These are phyloP conservation scores for Microsporum canis DNA, from an alignment of 2,329 filamentous ascomycete genomes.

Conservation along the genomic window DNA sequence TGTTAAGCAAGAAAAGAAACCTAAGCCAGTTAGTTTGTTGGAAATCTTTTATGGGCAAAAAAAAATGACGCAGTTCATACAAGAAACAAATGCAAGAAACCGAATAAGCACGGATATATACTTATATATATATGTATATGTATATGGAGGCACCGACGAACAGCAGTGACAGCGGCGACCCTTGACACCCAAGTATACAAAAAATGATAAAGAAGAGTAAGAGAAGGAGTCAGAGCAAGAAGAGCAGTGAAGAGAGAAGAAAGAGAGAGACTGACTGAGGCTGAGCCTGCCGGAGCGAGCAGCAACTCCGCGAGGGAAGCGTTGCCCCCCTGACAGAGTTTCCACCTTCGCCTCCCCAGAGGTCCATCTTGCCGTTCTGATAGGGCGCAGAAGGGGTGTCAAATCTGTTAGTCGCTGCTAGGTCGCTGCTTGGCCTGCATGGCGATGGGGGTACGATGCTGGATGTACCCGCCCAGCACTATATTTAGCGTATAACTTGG, in stretches of 20 bases:
- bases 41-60: neutral
- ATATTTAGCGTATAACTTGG: neutral
- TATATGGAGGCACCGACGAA: neutral
- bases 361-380: neutral
- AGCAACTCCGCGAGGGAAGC: neutral
- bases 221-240: neutral
- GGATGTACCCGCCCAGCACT: neutral
- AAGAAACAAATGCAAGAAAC: neutral
- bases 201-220: neutral
- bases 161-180: neutral
- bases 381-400: neutral
- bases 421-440: neutral
- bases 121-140: neutral
- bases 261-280: neutral
- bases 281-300: neutral
- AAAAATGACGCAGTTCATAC: neutral
- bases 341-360: neutral
- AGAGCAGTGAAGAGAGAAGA: neutral
- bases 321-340: neutral
- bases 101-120: neutral
- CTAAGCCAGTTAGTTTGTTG: neutral
- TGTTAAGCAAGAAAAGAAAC: neutral
- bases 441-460: neutral
- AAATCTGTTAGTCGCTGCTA: neutral
- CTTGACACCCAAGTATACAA: neutral